Conservation (phyloP, 2,329 filamentous ascomycete species). For the Zymoseptoria tritici region DNA sequence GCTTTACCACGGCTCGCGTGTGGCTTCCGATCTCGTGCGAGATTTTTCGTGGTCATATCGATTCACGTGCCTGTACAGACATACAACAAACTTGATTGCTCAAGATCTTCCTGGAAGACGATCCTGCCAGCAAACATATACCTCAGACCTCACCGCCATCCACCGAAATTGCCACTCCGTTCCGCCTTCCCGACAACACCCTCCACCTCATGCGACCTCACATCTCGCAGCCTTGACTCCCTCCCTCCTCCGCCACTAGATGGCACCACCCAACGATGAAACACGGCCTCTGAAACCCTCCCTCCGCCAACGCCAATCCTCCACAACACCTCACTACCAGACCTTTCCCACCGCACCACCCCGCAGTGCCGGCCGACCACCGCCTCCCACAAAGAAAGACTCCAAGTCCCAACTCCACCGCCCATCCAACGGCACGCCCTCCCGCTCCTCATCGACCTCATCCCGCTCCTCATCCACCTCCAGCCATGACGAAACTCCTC, state of each 20-base stretch:
- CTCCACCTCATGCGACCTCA: not conserved
- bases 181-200: not conserved
- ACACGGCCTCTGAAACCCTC: not conserved
- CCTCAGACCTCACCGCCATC: not conserved
- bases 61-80: not conserved
- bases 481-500: constrained; percentile 54
- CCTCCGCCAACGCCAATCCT: constrained; percentile 39
- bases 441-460: constrained; percentile 8
- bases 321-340: constrained; percentile 60
- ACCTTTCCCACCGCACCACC: constrained; percentile 73
- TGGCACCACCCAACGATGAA: not conserved
- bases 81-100: not conserved
- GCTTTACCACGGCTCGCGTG: not conserved
- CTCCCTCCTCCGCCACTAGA: not conserved
- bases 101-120: not conserved
- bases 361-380: constrained; percentile 52
- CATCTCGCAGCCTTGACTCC: not conserved
- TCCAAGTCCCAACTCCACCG: not conserved
- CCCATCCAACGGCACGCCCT: constrained; percentile 4
- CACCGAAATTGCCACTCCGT: not conserved
- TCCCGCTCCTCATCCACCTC: constrained; percentile 6
- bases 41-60: not conserved
- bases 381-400: constrained; percentile 22
- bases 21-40: not conserved
- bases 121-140: not conserved